These are phyloP conservation scores for Carpinus viminea DNA, from an alignment of 306 rosid species.

Conservation along the genomic window DNA sequence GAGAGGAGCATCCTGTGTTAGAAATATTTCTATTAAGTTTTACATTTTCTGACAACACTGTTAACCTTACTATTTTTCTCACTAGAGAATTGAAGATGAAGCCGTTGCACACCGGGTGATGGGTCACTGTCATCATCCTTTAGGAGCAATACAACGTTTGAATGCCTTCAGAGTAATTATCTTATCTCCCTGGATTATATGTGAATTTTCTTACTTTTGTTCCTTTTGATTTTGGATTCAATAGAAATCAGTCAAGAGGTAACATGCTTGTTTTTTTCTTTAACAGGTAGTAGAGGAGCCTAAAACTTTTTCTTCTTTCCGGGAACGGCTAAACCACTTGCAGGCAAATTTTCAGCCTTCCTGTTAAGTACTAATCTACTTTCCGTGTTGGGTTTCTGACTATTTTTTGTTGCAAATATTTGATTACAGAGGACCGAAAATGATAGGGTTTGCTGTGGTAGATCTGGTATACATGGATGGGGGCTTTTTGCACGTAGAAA, in stretches of 20 bases:
- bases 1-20: not conserved
- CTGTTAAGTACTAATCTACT: constrained; percentile 13
- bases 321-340: constrained; percentile 84
- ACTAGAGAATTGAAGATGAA: constrained; percentile 78
- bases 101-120: constrained; percentile 58
- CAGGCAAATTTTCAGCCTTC: constrained; percentile 61
- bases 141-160: constrained; percentile 58
- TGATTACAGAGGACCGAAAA: constrained; percentile 84
- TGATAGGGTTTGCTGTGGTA: constrained; percentile 93
- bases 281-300: constrained; percentile 68
- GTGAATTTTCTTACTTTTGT: not conserved
- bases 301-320: constrained; percentile 75
- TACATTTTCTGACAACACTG: not conserved
- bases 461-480: constrained; percentile 99
- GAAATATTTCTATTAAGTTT: not conserved
- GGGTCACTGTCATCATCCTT: constrained; percentile 83
- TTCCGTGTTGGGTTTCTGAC: constrained; percentile 37
- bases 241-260: not conserved
- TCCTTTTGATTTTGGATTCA: constrained; percentile 7
- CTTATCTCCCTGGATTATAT: constrained; percentile 30
- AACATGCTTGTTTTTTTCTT: constrained; percentile 12
- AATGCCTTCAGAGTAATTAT: constrained; percentile 61
- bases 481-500: constrained; percentile 93
- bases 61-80: constrained; percentile 22
- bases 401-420: constrained; percentile 18